Evolutionary conservation across 2,329 filamentous ascomycete genomes (phyloP).

Genomic region (Chalaropsis thielavioides): DNA sequence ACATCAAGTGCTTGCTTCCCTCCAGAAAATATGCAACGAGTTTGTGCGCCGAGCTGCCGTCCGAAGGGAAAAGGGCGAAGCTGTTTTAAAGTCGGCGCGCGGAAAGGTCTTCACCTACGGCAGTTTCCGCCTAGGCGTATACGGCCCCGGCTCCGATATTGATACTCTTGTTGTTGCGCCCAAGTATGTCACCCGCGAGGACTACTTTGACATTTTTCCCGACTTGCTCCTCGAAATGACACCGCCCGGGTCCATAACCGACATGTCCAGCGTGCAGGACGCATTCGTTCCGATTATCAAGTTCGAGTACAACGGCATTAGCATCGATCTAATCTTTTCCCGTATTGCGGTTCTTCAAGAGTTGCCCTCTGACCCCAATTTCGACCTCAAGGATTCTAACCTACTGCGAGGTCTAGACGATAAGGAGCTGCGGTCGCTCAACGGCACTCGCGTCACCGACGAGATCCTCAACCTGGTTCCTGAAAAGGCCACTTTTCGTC

Average conservation of each 20-base stretch:
- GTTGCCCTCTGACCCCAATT: conserved; percentile 50
- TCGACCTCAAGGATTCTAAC: conserved; percentile 69
- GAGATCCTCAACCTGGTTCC: conserved; percentile 83
- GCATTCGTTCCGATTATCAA: conserved; percentile 97
- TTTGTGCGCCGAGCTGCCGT: conserved; percentile 70
- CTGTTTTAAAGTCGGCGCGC: conserved; percentile 67
- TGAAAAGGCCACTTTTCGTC: conserved; percentile 75
- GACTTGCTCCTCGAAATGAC: conserved; percentile 62
- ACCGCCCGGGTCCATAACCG: conserved; percentile 63
- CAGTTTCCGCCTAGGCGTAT: conserved; percentile 87
- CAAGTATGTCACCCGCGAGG: conserved; percentile 71
- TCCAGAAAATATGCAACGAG: conserved; percentile 68
- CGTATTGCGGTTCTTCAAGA: conserved; percentile 55
- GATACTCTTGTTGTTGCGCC: conserved; percentile 89
- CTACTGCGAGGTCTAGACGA: conserved; percentile 78
- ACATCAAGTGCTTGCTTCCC: conserved; percentile 55
- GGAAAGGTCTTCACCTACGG: conserved; percentile 94
- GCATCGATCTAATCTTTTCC: conserved; percentile 87
- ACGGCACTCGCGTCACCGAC: conserved; percentile 86
- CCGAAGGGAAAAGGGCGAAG: conserved; percentile 44
- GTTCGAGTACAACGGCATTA: conserved; percentile 78
- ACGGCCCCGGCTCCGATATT: conserved; percentile 91
- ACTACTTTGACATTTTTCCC: conserved; percentile 90
- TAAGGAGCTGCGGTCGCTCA: conserved; percentile 72
- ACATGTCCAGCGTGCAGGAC: conserved; percentile 72